Evolutionary conservation across 2,329 filamentous ascomycete species (phyloP), one percentile per base, ranked within the genome.

Genomic region (Moelleriella libera): DNA sequence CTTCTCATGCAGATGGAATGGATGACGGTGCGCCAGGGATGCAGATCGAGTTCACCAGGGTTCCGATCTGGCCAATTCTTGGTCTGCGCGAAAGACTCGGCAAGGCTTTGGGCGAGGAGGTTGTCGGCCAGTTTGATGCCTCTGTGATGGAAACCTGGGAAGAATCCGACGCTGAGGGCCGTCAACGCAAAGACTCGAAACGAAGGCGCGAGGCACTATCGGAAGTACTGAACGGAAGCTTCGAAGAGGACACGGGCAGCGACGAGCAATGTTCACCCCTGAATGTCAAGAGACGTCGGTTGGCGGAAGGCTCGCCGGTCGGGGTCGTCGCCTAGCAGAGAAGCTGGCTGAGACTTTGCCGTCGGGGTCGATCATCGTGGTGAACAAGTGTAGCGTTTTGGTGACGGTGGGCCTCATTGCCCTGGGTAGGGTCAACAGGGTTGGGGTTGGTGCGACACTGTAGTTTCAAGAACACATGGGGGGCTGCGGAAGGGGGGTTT

Each of bases 81-180:
- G 75, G 75, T 4, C 64, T 80, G 6, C 70, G 71, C 49, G 74
- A 78, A 56, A 68, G 76, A 5, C 63, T 80, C 0, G 73, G 72
- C 40, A 68, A 68, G 51, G 75, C 72, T 3, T 60, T 80, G 0
- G 75, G 75, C 6, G 58, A 61, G 14, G 72, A 76, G 4, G 53
- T 77, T 10, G 69, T 75, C 4, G 74, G 74, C 1, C 45, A 50
- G 2, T 63, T 68, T 45, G 61, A 70, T 45, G 49, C 55, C 1
- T 57, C 63, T 6, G 56, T 60, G 12, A 69, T 76, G 45, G 68
- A 74, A 48, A 71, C 67, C 1, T 75, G 68, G 63, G 65, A 49
- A 10, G 58, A 61, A 5, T 62, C 66, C 2, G 54, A 56, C 6
- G 65, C n/a, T 10, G 42, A 43, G 9, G 14, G 42, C 42, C 6